These are phyloP conservation scores for Oryza australiensis DNA, from an alignment of 176 grass and related monocot species.

Conservation along the genomic window DNA sequence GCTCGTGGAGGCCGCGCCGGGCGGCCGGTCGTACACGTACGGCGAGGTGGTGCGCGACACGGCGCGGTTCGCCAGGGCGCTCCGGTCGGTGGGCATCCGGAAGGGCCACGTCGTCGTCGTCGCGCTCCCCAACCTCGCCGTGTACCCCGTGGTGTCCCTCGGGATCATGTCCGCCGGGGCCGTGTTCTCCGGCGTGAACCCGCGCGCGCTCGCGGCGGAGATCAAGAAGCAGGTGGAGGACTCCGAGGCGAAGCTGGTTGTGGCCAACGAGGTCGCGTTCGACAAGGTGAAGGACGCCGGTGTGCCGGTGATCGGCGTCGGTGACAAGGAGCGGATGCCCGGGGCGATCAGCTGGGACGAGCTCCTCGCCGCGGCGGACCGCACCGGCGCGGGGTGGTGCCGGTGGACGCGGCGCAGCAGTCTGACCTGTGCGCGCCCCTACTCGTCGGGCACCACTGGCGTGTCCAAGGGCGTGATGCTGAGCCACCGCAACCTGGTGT, in stretches of 20 bases:
- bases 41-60: conserved; percentile 55
- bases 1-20: conserved; percentile 57
- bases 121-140: conserved; percentile 69
- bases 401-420: conserved; percentile 37
- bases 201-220: conserved; percentile 49
- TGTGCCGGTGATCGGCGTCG: conserved; percentile 55
- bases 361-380: conserved; percentile 59
- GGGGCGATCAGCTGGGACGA: conserved; percentile 64
- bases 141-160: conserved; percentile 74
- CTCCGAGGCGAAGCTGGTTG: conserved; percentile 69
- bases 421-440: conserved; percentile 76
- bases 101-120: conserved; percentile 78
- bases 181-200: conserved; percentile 83
- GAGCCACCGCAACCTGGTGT: conserved; percentile 85
- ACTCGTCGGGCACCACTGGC: conserved; percentile 84
- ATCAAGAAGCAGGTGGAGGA: conserved; percentile 82
- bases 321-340: conserved; percentile 28
- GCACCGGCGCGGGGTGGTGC: conserved; percentile 42
- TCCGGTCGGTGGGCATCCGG: conserved; percentile 63
- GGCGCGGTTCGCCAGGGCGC: conserved; percentile 62
- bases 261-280: conserved; percentile 54
- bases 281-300: conserved; percentile 69
- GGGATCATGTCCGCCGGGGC: conserved; percentile 72
- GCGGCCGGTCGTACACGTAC: conserved; percentile 64
- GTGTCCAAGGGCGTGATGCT: conserved; percentile 92